Evolutionary conservation across 2,329 filamentous ascomycete species (phyloP).

Genomic region (Ophiostoma sp.): DNA sequence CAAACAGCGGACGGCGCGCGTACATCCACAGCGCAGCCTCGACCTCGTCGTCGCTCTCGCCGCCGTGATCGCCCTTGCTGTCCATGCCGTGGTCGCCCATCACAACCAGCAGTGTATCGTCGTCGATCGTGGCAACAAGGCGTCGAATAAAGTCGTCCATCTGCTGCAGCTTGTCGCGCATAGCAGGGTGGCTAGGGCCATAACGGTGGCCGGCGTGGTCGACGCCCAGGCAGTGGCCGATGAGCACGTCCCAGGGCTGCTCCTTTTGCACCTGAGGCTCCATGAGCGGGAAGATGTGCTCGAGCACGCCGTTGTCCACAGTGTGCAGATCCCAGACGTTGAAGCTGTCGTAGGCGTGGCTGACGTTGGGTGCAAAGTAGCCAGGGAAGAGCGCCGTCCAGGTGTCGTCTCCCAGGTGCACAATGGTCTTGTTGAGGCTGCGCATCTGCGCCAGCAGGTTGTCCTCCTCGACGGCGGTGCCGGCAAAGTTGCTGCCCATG

Average conservation of each 20-base stretch:
- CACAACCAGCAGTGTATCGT: conserved; percentile 84
- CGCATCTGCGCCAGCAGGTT: conserved; percentile 67
- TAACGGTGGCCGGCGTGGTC: conserved; percentile 97
- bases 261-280: conserved; percentile 52
- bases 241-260: conserved; percentile 83
- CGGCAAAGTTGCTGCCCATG: conserved; percentile 90
- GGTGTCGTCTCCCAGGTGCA: conserved; percentile 96
- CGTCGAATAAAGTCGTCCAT: conserved; percentile 81
- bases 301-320: conserved; percentile 89
- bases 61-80: conserved; percentile 94
- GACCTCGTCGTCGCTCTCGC: conserved; percentile 94
- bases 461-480: conserved; percentile 93
- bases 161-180: conserved; percentile 85
- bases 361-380: conserved; percentile 88
- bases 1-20: conserved; percentile 82
- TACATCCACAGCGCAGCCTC: conserved; percentile 98
- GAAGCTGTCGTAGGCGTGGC: conserved; percentile 90
- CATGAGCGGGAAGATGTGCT: conserved; percentile 85
- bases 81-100: conserved; percentile 99
- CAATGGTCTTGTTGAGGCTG: conserved; percentile 70
- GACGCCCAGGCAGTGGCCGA: conserved; percentile 91
- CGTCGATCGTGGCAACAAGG: conserved; percentile 71
- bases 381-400: conserved; percentile 92
- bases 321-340: conserved; percentile 98
- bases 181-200: conserved; percentile 87